Evolutionary conservation across 495 filamentous ascomycete genomes (phyloP).

Genomic region (Podospora sp.): DNA sequence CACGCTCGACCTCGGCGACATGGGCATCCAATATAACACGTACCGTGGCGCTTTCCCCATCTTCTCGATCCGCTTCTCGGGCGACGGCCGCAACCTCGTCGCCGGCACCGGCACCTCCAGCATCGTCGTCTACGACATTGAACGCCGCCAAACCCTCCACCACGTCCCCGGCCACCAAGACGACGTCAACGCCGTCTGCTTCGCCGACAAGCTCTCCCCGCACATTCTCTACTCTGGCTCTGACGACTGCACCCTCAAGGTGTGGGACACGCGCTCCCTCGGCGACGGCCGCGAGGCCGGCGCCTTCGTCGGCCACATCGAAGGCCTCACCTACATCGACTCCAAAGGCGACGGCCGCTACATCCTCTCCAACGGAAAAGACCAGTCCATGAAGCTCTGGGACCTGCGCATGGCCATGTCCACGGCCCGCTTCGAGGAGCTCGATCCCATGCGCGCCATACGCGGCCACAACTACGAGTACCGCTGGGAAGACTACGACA

Average conservation of each 20-base stretch:
- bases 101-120: constrained; percentile 79
- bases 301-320: constrained; percentile 90
- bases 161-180: constrained; percentile 76
- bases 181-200: constrained; percentile 97
- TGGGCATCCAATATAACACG: constrained; percentile 24
- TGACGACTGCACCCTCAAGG: constrained; percentile 90
- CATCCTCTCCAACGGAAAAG: constrained; percentile 90
- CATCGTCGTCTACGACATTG: constrained; percentile 93
- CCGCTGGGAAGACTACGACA: constrained; percentile 71
- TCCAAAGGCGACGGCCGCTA: constrained; percentile 96
- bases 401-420: constrained; percentile 84
- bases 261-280: constrained; percentile 94
- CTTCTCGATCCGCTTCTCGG: constrained; percentile 90
- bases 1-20: constrained; percentile 67
- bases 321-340: constrained; percentile 94
- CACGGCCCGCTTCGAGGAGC: constrained; percentile 61
- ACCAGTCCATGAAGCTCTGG: constrained; percentile 98
- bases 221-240: constrained; percentile 97
- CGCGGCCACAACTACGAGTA: constrained; percentile 84
- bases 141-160: constrained; percentile 71
- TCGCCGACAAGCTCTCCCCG: constrained; percentile 83
- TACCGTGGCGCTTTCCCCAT: constrained; percentile 60
- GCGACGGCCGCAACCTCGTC: constrained; percentile 88
- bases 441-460: constrained; percentile 37
- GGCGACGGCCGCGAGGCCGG: constrained; percentile 85